These are phyloP conservation scores for Venturia aucupariae DNA, from an alignment of 2,329 filamentous ascomycete species.

Conservation along the genomic window DNA sequence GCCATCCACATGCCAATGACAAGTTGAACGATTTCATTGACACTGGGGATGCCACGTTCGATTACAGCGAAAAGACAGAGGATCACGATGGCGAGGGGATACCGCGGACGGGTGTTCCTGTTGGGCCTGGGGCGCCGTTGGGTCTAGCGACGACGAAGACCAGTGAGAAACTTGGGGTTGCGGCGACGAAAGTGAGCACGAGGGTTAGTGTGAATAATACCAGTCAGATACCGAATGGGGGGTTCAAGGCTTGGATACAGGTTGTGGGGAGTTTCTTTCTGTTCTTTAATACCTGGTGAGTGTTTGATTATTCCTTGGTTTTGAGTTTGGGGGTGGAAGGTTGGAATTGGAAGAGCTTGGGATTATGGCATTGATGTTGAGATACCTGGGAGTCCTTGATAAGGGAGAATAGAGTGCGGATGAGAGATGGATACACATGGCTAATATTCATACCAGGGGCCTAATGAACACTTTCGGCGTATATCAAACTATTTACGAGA, in stretches of 20 bases:
- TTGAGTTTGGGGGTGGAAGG: not conserved
- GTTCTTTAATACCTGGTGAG: conserved; percentile 39
- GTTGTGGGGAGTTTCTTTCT: conserved; percentile 39
- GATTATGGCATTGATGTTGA: too few relatives aligned
- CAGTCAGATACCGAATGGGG: conserved; percentile 37
- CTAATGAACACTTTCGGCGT: conserved; percentile 40
- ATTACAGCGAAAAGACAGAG: not conserved
- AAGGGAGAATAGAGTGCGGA: not conserved
- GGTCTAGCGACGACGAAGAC: not conserved
- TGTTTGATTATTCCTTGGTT: not conserved
- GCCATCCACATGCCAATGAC: too few relatives aligned
- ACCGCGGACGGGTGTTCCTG: not conserved
- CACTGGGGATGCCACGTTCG: not conserved
- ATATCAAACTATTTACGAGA: conserved; percentile 41
- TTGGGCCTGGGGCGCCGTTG: not conserved
- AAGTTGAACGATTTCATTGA: not conserved
- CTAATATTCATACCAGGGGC: conserved; percentile 22
- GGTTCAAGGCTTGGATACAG: conserved; percentile 38
- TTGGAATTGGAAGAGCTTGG: not conserved
- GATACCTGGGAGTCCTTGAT: too few relatives aligned
- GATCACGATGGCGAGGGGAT: not conserved
- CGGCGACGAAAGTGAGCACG: not conserved
- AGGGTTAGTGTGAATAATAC: conserved; percentile 29
- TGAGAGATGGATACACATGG: not conserved
- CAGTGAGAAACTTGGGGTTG: not conserved